These are phyloP conservation scores for Penicillium sp. DNA, from an alignment of 2,329 filamentous ascomycete species.

Conservation along the genomic window DNA sequence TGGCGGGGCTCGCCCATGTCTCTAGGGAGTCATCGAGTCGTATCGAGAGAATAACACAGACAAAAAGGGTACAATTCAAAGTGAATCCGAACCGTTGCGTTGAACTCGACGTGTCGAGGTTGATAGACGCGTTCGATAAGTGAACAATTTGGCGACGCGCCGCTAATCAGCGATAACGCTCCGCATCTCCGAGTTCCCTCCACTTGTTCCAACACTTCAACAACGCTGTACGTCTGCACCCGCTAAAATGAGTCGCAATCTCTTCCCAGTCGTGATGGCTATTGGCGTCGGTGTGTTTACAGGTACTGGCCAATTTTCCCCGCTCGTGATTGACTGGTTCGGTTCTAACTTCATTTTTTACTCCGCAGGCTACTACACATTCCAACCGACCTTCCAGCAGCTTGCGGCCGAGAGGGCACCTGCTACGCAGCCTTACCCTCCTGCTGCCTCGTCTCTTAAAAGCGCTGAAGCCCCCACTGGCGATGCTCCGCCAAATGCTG, in stretches of 20 bases:
- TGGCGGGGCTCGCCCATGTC: conserved; percentile 35
- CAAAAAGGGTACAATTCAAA: neutral
- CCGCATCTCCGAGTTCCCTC: conserved; percentile 15
- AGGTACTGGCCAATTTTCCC: conserved; percentile 23
- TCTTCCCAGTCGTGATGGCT: conserved; percentile 36
- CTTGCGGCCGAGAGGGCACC: conserved; percentile 30
- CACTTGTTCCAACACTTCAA: conserved; percentile 2
- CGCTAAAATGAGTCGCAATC: conserved; percentile 35
- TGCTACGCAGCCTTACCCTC: conserved; percentile 6
- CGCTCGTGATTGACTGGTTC: neutral
- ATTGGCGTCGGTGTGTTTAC: conserved; percentile 41
- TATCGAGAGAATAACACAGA: neutral
- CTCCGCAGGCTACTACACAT: conserved; percentile 41
- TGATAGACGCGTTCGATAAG: conserved; percentile 2
- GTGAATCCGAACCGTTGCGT: neutral
- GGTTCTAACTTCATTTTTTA: conserved; percentile 14
- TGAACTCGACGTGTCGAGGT: neutral
- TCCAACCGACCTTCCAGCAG: conserved; percentile 41
- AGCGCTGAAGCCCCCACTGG: neutral
- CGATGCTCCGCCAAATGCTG: neutral
- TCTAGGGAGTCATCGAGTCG: conserved; percentile 27
- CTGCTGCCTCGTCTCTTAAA: neutral
- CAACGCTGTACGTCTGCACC: neutral
- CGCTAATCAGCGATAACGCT: conserved; percentile 25
- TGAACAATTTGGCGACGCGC: conserved; percentile 24